These are phyloP conservation scores for Wickerhamomyces queroliae DNA, from an alignment of 805 yeast species.

Conservation along the genomic window DNA sequence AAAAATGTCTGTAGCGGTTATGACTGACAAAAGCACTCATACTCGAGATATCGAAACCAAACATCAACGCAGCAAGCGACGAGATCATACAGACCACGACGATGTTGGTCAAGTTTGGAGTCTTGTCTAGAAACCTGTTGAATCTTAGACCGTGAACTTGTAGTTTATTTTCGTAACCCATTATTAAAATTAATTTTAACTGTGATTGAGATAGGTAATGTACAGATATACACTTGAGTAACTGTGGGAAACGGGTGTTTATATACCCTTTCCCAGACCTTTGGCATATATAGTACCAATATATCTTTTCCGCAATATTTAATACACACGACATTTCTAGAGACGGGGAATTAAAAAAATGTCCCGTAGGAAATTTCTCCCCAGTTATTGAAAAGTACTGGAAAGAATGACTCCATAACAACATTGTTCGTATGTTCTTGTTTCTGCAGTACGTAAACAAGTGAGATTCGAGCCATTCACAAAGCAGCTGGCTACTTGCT, in stretches of 20 bases:
- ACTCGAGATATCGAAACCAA: conserved; percentile 70
- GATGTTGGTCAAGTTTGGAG: conserved; percentile 39
- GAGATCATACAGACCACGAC: conserved; percentile 50
- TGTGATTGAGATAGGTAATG: background rate
- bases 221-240: background rate
- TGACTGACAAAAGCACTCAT: conserved; percentile 58
- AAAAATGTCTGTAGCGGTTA: conserved; percentile 38
- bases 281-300: too few relatives aligned
- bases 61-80: conserved; percentile 61
- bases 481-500: too few relatives aligned
- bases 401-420: too few relatives aligned
- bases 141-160: background rate
- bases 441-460: too few relatives aligned
- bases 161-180: conserved; percentile 1
- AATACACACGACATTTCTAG: too few relatives aligned
- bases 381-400: too few relatives aligned
- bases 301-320: too few relatives aligned
- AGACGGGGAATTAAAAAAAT: too few relatives aligned
- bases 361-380: too few relatives aligned
- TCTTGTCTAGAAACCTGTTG: background rate
- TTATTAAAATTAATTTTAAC: background rate
- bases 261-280: too few relatives aligned
- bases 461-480: too few relatives aligned
- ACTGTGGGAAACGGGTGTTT: background rate
- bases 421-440: too few relatives aligned